Percentiles rank a stretch among this genome's conserved stretches.
Conservation (phyloP, 768 basidiomycete species). For the Porphyrellus cyaneotinctus region DNA sequence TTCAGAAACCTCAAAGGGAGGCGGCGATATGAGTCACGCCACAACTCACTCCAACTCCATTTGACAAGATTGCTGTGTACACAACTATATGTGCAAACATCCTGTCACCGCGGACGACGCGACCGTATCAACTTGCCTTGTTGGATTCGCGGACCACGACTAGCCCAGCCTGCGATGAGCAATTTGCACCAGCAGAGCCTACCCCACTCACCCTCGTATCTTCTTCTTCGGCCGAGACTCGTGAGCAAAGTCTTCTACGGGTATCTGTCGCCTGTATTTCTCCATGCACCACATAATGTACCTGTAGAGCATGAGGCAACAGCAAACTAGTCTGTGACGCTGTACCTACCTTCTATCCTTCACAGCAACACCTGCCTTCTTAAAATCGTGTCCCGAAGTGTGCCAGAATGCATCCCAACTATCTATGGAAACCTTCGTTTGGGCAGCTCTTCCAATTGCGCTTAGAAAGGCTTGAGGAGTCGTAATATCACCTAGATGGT, state of each 20-base stretch:
- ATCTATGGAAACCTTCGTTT: constrained; percentile 59
- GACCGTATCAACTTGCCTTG: constrained; percentile 74
- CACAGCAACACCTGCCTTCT: constrained; percentile 60
- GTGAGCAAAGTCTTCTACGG: constrained; percentile 60
- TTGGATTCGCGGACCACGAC: constrained; percentile 73
- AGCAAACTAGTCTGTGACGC: not conserved
- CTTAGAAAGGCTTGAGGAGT: constrained; percentile 65
- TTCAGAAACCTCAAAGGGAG: not conserved
- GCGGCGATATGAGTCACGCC: constrained; percentile 5
- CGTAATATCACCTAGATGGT: constrained; percentile 41
- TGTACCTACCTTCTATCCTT: constrained; percentile 64
- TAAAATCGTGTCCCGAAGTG: constrained; percentile 52
- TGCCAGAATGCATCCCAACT: constrained; percentile 76
- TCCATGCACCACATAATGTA: constrained; percentile 86
- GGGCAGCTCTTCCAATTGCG: constrained; percentile 65
- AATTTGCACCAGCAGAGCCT: not conserved
- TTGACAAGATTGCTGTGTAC: constrained; percentile 13
- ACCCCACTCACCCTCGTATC: constrained; percentile 63
- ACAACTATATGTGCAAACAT: constrained; percentile 5
- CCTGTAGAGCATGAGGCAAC: constrained; percentile 35
- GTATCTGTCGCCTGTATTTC: constrained; percentile 59
- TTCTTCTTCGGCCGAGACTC: constrained; percentile 68
- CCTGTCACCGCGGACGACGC: constrained; percentile 37
- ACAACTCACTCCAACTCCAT: constrained; percentile 9
- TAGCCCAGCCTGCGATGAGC: constrained; percentile 22